Percentiles rank a stretch among this genome's conserved stretches.
Evolutionary conservation across 2,329 filamentous ascomycete species (phyloP).

Genomic region (Coleophoma crateriformis): DNA sequence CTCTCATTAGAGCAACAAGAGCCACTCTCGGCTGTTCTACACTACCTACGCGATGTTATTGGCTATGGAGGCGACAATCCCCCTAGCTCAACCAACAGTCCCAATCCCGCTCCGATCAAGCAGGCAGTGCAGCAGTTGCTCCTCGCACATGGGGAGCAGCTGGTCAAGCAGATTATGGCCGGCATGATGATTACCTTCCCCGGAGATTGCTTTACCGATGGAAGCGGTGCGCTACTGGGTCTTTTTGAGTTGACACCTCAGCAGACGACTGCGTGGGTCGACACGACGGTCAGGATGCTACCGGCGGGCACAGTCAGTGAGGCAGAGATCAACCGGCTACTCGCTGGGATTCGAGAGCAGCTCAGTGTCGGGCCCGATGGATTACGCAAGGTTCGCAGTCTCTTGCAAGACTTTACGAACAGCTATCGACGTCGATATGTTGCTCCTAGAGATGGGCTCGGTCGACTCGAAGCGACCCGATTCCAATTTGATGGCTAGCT

Average conservation of each 20-base stretch:
- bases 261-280: slow-evolving; percentile 77
- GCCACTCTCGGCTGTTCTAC: slow-evolving; percentile 83
- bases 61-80: slow-evolving; percentile 78
- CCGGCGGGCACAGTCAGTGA: slow-evolving; percentile 76
- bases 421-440: slow-evolving; percentile 90
- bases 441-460: slow-evolving; percentile 87
- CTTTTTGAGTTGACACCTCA: slow-evolving; percentile 83
- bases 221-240: slow-evolving; percentile 83
- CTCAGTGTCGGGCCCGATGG: slow-evolving; percentile 58
- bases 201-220: slow-evolving; percentile 89
- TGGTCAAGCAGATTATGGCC: slow-evolving; percentile 86
- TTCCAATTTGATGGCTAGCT: slow-evolving; percentile 63
- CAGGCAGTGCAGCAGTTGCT: slow-evolving; percentile 69
- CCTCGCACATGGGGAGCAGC: slow-evolving; percentile 61
- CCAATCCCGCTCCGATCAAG: slow-evolving; percentile 64
- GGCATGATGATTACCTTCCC: slow-evolving; percentile 99
- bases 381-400: slow-evolving; percentile 70
- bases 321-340: slow-evolving; percentile 73
- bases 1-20: slow-evolving; percentile 87
- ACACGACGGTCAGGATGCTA: slow-evolving; percentile 76
- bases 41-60: slow-evolving; percentile 87
- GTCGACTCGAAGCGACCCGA: slow-evolving; percentile 76
- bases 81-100: slow-evolving; percentile 53
- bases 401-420: slow-evolving; percentile 96
- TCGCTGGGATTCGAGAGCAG: slow-evolving; percentile 75